These are phyloP conservation scores for Mycena pura DNA, from an alignment of 768 basidiomycete species.

Conservation along the genomic window DNA sequence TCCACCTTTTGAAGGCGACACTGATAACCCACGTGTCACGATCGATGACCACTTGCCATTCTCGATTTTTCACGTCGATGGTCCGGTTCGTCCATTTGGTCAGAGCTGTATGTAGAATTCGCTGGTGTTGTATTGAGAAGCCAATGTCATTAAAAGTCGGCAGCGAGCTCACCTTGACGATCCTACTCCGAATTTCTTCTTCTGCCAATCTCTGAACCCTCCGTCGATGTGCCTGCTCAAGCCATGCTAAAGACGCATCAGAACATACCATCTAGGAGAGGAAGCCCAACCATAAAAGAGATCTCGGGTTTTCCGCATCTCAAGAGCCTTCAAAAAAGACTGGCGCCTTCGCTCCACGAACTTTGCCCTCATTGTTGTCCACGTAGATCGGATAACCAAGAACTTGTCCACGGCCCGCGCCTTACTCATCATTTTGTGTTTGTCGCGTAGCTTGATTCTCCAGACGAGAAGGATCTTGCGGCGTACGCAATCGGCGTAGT, in stretches of 20 bases:
- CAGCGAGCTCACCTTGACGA: slow-evolving; percentile 7
- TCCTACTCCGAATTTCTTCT: not conserved
- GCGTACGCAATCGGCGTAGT: slow-evolving; percentile 48
- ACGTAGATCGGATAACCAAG: slow-evolving; percentile 54
- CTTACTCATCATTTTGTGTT: slow-evolving; percentile 56
- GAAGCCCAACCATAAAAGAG: slow-evolving; percentile 40
- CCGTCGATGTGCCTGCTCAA: slow-evolving; percentile 15
- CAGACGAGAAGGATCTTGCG: slow-evolving; percentile 56
- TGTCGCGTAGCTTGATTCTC: slow-evolving; percentile 59
- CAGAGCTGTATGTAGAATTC: slow-evolving; percentile 55
- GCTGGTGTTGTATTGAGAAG: slow-evolving; percentile 44
- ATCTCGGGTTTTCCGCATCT: slow-evolving; percentile 44
- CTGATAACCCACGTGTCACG: slow-evolving; percentile 41
- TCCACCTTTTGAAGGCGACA: slow-evolving; percentile 73
- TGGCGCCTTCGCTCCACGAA: slow-evolving; percentile 52
- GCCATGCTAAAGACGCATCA: slow-evolving; percentile 18
- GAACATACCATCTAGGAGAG: not conserved
- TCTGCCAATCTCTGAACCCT: slow-evolving; percentile 17
- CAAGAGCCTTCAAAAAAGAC: slow-evolving; percentile 50
- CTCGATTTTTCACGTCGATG: slow-evolving; percentile 75
- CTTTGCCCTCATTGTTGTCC: slow-evolving; percentile 55
- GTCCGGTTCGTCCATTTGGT: slow-evolving; percentile 74
- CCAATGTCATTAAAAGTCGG: not conserved
- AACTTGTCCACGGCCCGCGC: slow-evolving; percentile 61
- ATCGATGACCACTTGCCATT: slow-evolving; percentile 55